These are phyloP conservation scores for Neofusicoccum sp. DNA, from an alignment of 2,329 filamentous ascomycete genomes.

Conservation along the genomic window DNA sequence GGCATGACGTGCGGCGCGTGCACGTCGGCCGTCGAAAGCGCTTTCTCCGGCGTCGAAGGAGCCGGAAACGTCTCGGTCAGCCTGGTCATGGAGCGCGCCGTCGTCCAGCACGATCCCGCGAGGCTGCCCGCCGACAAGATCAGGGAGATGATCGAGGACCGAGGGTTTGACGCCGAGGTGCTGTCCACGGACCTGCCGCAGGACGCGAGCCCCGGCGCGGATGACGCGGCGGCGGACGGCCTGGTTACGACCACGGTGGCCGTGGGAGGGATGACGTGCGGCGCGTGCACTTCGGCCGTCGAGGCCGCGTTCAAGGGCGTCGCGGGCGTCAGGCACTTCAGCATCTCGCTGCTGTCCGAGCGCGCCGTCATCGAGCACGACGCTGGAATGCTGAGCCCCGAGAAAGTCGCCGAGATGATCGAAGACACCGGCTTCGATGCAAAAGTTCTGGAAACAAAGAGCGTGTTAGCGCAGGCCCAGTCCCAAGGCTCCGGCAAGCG, in stretches of 20 bases:
- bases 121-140: constrained; percentile 74
- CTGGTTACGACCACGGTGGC: constrained; percentile 69
- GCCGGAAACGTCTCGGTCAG: constrained; percentile 88
- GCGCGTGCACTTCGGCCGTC: constrained; percentile 83
- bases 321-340: constrained; percentile 73
- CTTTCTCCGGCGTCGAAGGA: constrained; percentile 80
- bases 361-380: constrained; percentile 86
- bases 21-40: constrained; percentile 91
- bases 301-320: constrained; percentile 79
- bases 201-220: constrained; percentile 46
- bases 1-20: constrained; percentile 91
- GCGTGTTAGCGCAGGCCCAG: constrained; percentile 35
- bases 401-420: constrained; percentile 60
- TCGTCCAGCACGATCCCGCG: constrained; percentile 82
- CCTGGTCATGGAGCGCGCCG: constrained; percentile 93
- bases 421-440: constrained; percentile 79
- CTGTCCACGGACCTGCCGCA: constrained; percentile 76
- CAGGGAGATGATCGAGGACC: constrained; percentile 84
- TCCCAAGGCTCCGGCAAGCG: constrained; percentile 43
- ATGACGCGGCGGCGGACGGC: constrained; percentile 34
- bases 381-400: constrained; percentile 53
- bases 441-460: constrained; percentile 71
- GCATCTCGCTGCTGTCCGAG: constrained; percentile 81
- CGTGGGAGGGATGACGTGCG: constrained; percentile 88
- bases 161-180: constrained; percentile 89